These are phyloP conservation scores for Tubosaeta sp. DNA, from an alignment of 768 basidiomycete species.

Conservation along the genomic window DNA sequence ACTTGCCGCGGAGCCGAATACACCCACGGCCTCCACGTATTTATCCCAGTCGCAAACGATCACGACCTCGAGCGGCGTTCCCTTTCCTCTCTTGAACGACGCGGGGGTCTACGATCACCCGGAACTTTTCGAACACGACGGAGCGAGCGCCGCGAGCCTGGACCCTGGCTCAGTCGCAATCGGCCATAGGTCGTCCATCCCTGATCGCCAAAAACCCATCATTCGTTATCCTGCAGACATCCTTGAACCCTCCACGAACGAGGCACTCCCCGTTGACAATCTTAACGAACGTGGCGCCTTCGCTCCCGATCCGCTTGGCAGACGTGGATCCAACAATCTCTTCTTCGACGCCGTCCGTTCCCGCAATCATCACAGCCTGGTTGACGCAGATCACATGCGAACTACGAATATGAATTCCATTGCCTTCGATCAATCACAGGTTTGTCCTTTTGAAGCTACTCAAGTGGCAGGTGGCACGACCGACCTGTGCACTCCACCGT, in stretches of 20 bases:
- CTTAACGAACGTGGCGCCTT: conserved; percentile 11
- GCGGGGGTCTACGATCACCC: conserved; percentile 16
- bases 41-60: conserved; percentile 30
- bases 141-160: conserved; percentile 6
- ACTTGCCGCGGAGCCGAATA: conserved; percentile 35
- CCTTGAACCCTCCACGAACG: conserved; percentile 12
- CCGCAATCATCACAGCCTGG: conserved; percentile 22
- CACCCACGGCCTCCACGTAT: conserved; percentile 33
- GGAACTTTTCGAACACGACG: conserved; percentile 21
- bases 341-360: conserved; percentile 36
- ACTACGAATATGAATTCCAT: conserved; percentile 19
- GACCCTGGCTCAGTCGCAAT: conserved; percentile 10
- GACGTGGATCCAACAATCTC: conserved; percentile 35
- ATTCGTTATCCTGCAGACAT: conserved; percentile 16
- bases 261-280: conserved; percentile 12
- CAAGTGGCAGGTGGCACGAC: conserved; percentile 20
- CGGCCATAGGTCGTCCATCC: conserved; percentile 7
- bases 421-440: conserved; percentile 22
- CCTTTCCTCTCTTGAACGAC: conserved; percentile 24
- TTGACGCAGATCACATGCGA: conserved; percentile 19
- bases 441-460: conserved; percentile 15
- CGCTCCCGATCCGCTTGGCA: conserved; percentile 23
- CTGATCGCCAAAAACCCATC: conserved; percentile 18
- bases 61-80: conserved; percentile 20
- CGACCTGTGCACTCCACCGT: conserved; percentile 24